These are phyloP conservation scores for Lachancea fermentati DNA, from an alignment of 805 yeast genomes.

Conservation along the genomic window DNA sequence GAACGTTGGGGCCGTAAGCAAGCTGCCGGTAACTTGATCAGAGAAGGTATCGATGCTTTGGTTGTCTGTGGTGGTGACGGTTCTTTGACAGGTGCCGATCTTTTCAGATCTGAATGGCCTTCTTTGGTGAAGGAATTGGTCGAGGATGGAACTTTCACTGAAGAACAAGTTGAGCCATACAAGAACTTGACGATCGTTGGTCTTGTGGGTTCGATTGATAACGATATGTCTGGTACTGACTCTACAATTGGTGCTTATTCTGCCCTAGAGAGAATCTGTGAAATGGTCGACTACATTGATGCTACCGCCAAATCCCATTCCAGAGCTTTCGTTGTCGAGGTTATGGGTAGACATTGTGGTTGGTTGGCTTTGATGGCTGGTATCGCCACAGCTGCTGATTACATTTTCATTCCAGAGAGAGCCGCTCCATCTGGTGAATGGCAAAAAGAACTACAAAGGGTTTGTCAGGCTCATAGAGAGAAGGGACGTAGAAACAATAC, in stretches of 20 bases:
- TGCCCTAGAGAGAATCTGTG: slow-evolving; percentile 86
- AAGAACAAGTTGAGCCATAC: slow-evolving; percentile 54
- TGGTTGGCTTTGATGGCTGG: slow-evolving; percentile 99
- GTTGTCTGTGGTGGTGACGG: slow-evolving; percentile 99
- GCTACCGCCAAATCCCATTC: slow-evolving; percentile 97
- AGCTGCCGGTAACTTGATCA: slow-evolving; percentile 81
- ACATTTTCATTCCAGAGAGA: slow-evolving; percentile 87
- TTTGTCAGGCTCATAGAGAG: slow-evolving; percentile 72
- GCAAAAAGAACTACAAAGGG: slow-evolving; percentile 71
- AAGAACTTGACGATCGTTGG: slow-evolving; percentile 83
- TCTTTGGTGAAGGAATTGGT: slow-evolving; percentile 69
- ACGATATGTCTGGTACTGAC: slow-evolving; percentile 96
- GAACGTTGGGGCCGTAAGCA: slow-evolving; percentile 78
- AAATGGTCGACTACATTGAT: slow-evolving; percentile 92
- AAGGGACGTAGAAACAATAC: slow-evolving; percentile 92
- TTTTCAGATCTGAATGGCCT: slow-evolving; percentile 94
- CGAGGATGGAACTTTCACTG: slow-evolving; percentile 48
- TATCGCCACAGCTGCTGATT: slow-evolving; percentile 93
- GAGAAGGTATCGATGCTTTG: slow-evolving; percentile 87
- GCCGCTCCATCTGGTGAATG: slow-evolving; percentile 73
- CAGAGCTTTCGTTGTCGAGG: slow-evolving; percentile 95
- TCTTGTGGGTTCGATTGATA: slow-evolving; percentile 93
- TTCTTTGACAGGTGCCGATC: slow-evolving; percentile 94
- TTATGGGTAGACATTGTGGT: slow-evolving; percentile 99
- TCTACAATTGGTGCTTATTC: slow-evolving; percentile 96